Evolutionary conservation across 768 basidiomycete genomes (phyloP).

Genomic region (Heimioporus sp.): DNA sequence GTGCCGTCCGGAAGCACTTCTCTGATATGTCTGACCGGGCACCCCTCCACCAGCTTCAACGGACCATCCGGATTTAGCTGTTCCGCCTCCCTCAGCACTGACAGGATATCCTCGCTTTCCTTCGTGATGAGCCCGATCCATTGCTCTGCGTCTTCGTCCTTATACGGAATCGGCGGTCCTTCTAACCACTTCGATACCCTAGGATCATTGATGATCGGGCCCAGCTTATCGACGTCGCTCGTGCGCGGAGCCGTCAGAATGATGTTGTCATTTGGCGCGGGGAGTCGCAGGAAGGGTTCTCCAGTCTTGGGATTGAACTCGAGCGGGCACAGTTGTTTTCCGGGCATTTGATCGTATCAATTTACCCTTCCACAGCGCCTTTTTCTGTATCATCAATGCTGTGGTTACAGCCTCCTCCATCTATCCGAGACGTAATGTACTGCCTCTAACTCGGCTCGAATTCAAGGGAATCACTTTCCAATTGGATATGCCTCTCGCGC

Average conservation of each 20-base stretch:
- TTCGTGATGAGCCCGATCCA: slow-evolving; percentile 33
- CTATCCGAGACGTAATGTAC: not conserved
- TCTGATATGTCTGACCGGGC: slow-evolving; percentile 51
- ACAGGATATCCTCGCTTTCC: slow-evolving; percentile 20
- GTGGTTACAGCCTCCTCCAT: not conserved
- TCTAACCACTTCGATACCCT: slow-evolving; percentile 43
- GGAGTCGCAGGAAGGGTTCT: slow-evolving; percentile 57
- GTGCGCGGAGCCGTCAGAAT: slow-evolving; percentile 58
- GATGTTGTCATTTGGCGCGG: slow-evolving; percentile 48
- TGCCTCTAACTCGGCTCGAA: not conserved
- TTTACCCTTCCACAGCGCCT: not conserved
- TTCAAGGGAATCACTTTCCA: slow-evolving; percentile 13
- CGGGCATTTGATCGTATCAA: slow-evolving; percentile 12
- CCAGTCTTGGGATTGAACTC: slow-evolving; percentile 41
- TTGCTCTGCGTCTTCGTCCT: slow-evolving; percentile 34
- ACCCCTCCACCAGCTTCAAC: slow-evolving; percentile 37
- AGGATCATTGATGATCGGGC: slow-evolving; percentile 48
- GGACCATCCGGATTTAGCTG: slow-evolving; percentile 16
- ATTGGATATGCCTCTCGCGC: slow-evolving; percentile 45
- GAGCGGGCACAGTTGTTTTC: slow-evolving; percentile 35
- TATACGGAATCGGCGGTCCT: slow-evolving; percentile 56
- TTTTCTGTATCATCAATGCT: not conserved
- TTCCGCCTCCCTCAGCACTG: slow-evolving; percentile 18
- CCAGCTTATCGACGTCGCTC: slow-evolving; percentile 38
- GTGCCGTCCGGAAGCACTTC: slow-evolving; percentile 55